Base-by-base conservation (phyloP, 352 stramenopile species). In the Globisporangium uncinulatum region DNA sequence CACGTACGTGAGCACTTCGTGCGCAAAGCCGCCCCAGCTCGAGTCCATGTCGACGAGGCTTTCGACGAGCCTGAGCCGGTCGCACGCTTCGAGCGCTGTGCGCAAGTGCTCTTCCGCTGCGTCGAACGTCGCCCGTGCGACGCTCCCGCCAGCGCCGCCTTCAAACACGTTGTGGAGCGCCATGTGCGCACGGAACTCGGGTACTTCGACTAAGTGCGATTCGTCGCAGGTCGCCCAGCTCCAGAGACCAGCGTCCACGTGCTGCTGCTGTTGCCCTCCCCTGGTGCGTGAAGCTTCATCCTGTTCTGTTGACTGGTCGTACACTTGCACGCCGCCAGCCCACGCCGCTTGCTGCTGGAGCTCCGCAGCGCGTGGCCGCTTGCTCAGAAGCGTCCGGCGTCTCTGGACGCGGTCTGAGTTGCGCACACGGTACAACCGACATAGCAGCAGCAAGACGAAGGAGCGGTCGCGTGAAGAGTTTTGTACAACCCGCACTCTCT, bases 121-220 rank as follows among this genome's bases (percentile, higher is more conserved):
- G 47, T 94, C 84, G 37, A 88, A 54, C 31, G 80, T 90, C n/a
- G 59, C n/a, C 15, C 65, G 61, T 8, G 69, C 60, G 20, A 94
- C 56, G 44, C 59, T 76, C n/a, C 82, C 84, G 14, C 72, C 63
- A 20, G 60, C 55, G 1, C 69, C 49, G 11, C 84, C 84, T 60
- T 92, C 79, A 42, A 88, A 94, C 39, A 88, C 85, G 59, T 94
- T 94, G 69, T 94, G 83, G 57, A 94, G 61, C 31, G 76, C 72
- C 72, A 92, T 81, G 45, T 90, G 65, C 39, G 73, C 59, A n/a
- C 82, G 84, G 39, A 94, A 92, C 32, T 92, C 79, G 51, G 72
- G 61, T 31, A 94, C 72, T 43, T 92, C 79, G 43, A 92, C 65
- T 37, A 92, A 64, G 50, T 88, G 87, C 15, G 61, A 66, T 46